Base-by-base conservation (phyloP, 257 asterid species). In the Gentiana dahurica region DNA sequence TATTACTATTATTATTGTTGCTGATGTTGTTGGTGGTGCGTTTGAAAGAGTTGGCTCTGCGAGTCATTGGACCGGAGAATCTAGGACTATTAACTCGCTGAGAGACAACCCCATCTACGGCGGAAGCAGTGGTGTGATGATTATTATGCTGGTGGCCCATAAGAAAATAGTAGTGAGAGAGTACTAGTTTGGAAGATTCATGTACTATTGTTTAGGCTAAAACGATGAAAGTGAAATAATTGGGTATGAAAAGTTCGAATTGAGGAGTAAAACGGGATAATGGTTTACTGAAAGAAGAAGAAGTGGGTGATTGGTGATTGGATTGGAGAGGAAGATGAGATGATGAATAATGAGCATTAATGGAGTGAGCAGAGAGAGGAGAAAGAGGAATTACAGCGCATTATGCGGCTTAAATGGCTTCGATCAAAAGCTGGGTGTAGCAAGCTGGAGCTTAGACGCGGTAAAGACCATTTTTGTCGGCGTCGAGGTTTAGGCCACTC, bases 51-150 rank as follows among this genome's bases (percentile, higher is more conserved):
- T 79, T 82, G 6, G 95, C 79, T 47, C 95, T 59, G 59, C 97
- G 94, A 54, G 94, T 89, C 90, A 89, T 83, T 46, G 93, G 79
- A 51, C 94, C 97, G 47, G 98, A 83, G 74, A 87, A 83, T 67
- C 97, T 66, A 0, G 98, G 98, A 71, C 95, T 91, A 78, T 67
- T 83, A 75, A 87, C 90, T n/a, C 93, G 85, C 80, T 78, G 95
- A 0, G 95, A 82, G 53, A 78, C 77, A 61, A 81, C 91, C 43
- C 79, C 90, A 43, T 68, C 72, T 69, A 81, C 81, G 75, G 81
- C 33, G 69, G 33, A 47, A 62, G 74, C 77, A 69, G 74, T 80
- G 75, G 58, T 57, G 43, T 79, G 85, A 69, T 78, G 84, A 67
- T 75, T 84, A 66, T 84, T 77, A 63, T 81, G 87, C 64, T 82